Base-by-base conservation (phyloP, 331 rosid species). In the Telfairia occidentalis region DNA sequence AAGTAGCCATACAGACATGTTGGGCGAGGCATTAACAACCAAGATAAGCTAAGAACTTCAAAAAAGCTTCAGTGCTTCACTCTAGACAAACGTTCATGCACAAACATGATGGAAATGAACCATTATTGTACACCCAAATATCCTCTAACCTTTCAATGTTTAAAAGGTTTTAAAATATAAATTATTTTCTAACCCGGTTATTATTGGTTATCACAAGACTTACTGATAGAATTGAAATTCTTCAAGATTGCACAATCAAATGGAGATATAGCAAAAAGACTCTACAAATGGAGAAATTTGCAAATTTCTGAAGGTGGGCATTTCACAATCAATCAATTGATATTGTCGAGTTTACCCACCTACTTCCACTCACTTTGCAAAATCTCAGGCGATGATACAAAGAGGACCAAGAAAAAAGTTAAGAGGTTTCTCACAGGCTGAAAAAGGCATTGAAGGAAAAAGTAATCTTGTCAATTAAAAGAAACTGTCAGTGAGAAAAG, bases 31-130 rank as follows among this genome's bases (percentile, higher is more conserved):
- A 29, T 59, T 59, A 59, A 29, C 42, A 29, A 21, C 23, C 23
- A 59, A 12, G 66, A 55, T 59, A 59, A 59, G 23, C 23, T 6
- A 29, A 59, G 40, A 59, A 59, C 23, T 49, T 15, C 21, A 49
- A 18, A 18, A 49, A 49, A 49, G 54, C 5, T 29, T 57, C 64
- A 5, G 38, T n/a, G 54, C 5, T 29, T 57, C 64, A 5, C 66
- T n/a, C 2, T 57, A 40, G 40, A 12, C 38, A 59, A 49, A 59
- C 21, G 66, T 59, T 29, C 66, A 29, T 3, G 38, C 11, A 59
- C 66, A 59, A 29, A 59, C 38, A 59, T 59, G 64, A 57, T 57
- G 64, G 26, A 23, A 57, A 57, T 26, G 66, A 59, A 59, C 66
- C 38, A 59, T 5, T 29, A 10, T 54, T 55, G 35, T 24, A 59